A percentile compares a stretch with the other conserved stretches of the same genome.
Conservation (phyloP, 2,329 filamentous ascomycete species). For the Clarireedia paspali region DNA sequence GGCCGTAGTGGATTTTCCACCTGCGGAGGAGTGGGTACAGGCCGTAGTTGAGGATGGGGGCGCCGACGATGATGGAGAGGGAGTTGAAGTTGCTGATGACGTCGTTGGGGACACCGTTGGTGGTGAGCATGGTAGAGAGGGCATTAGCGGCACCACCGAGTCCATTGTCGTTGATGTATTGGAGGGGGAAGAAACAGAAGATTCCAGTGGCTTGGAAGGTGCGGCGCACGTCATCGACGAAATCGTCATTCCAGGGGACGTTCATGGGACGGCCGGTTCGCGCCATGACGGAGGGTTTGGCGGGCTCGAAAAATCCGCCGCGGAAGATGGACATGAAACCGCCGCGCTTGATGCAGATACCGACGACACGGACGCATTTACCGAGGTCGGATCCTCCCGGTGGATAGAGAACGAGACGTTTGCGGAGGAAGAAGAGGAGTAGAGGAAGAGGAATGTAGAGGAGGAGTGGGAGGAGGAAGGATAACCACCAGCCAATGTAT, state of each 20-base stretch:
- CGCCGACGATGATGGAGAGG: constrained; percentile 65
- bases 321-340: constrained; percentile 59
- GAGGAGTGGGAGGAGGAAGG: constrained; percentile 41
- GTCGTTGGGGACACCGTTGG: constrained; percentile 69
- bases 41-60: constrained; percentile 59
- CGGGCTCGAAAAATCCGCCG: constrained; percentile 53
- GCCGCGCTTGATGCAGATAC: constrained; percentile 38
- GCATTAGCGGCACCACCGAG: constrained; percentile 43
- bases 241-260: constrained; percentile 76
- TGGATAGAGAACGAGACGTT: constrained; percentile 36
- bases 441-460: constrained; percentile 54
- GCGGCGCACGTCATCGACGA: constrained; percentile 70
- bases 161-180: constrained; percentile 32
- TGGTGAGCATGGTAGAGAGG: constrained; percentile 51
- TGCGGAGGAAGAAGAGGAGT: constrained; percentile 37
- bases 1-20: constrained; percentile 57
- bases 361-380: constrained; percentile 38
- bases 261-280: constrained; percentile 48
- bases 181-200: constrained; percentile 49
- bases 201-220: constrained; percentile 62
- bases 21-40: constrained; percentile 63
- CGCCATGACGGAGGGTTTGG: constrained; percentile 57
- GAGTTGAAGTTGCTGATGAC: constrained; percentile 70
- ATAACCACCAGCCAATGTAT: constrained; percentile 43
- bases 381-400: constrained; percentile 39